Base-by-base conservation (phyloP, 139 green algal species). In the Coccomyxa sp. region DNA sequence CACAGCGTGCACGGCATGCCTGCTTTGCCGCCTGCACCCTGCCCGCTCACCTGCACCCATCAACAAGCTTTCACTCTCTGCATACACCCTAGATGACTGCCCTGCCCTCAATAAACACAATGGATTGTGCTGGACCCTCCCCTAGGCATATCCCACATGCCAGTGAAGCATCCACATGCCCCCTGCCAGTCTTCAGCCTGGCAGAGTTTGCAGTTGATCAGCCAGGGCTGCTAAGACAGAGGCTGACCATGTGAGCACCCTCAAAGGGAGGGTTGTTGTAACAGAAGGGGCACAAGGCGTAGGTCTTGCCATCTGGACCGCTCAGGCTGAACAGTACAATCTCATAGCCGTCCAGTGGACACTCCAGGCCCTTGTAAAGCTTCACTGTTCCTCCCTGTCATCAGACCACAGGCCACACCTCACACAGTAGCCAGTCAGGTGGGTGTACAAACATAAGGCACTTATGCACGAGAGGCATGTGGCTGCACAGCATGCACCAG, bases 251-350 rank as follows among this genome's bases (percentile, higher is more conserved):
- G 22, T 74, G 29, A 27, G 82, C 86, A 38, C 86, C 88, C 82
- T 94, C 89, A 75, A 95, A 96, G 24, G 94, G 94, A 31, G 94
- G 94, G 78, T 93, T 79, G 81, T 91, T 96, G 88, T 94, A 98
- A 85, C 94, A 98, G 72, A 89, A 93, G 39, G 94, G 94, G 82
- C 94, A 98, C 7, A 98, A 80, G 8, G 91, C 89, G 79, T 89
- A 94, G 5, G 83, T 94, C 79, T 95, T 95, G 77, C 88, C 93
- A 73, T 97, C 94, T 16, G 81, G 31, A 10, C 92, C 91, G 8
- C 74, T 75, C n/a, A 97, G 83, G n/a, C 77, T 88, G 84, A 91
- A 97, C n/a, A 97, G 85, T 74, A 96, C 82, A 34, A 98, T 85
- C 86, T 98, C 93, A 85, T 93, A 98, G 75, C 84, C 86, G 83